Evolutionary conservation across 1,284 basidiomycete genomes (phyloP).

Genomic region (Ganoderma lucidum): DNA sequence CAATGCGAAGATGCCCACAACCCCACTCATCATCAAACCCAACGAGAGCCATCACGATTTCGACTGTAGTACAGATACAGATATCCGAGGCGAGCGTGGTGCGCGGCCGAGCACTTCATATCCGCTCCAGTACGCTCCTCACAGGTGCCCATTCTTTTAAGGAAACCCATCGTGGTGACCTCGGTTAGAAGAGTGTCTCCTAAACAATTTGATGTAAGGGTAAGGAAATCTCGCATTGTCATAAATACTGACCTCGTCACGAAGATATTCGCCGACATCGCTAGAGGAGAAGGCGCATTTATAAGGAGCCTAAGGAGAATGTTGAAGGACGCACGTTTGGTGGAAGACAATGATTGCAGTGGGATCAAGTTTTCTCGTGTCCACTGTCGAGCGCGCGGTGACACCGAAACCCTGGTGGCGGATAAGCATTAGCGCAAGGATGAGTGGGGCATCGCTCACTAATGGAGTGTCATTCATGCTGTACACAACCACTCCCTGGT

Average conservation of each 20-base stretch:
- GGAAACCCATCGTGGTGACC: not conserved
- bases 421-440: conserved; percentile 9
- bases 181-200: conserved; percentile 75
- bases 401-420: conserved; percentile 91
- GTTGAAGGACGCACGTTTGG: conserved; percentile 82
- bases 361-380: conserved; percentile 98
- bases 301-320: conserved; percentile 1
- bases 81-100: conserved; percentile 28
- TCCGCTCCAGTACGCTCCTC: conserved; percentile 26
- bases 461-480: conserved; percentile 95
- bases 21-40: not conserved
- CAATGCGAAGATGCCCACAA: conserved; percentile 6
- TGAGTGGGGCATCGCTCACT: conserved; percentile 52
- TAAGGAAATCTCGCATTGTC: not conserved
- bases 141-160: conserved; percentile 7
- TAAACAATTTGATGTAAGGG: conserved; percentile 37
- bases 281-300: conserved; percentile 47
- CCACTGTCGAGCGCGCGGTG: conserved; percentile 94
- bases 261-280: conserved; percentile 95
- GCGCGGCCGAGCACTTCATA: conserved; percentile 45
- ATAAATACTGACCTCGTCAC: conserved; percentile 85
- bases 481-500: conserved; percentile 97
- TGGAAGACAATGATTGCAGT: conserved; percentile 99
- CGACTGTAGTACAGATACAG: conserved; percentile 16
- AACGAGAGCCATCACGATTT: conserved; percentile 15